phyloP scores from a whole-genome alignment of 305 asterid genomes.

The Fraxinus velutina region DNA sequence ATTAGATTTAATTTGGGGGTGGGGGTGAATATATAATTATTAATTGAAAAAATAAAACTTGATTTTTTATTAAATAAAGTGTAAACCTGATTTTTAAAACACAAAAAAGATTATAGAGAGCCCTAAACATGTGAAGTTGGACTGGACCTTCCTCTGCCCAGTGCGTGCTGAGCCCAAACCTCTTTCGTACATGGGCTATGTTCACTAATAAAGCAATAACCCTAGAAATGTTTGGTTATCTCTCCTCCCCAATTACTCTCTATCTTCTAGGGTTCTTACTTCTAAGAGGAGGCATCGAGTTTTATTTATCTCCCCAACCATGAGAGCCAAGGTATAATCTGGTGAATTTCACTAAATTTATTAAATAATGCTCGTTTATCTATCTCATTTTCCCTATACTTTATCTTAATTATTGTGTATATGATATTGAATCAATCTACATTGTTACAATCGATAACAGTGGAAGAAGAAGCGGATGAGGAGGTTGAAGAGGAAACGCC shows the following conservation, averaged over 20 bases:
- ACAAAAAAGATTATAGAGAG: not conserved
- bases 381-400: not conserved
- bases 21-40: no score
- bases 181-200: not conserved
- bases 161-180: not conserved
- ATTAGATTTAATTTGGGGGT: no score
- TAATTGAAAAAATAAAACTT: no score
- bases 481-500: slow-evolving; percentile 37
- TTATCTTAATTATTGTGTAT: not conserved
- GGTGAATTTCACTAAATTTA: not conserved
- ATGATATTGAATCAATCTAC: not conserved
- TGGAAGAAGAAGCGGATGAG: slow-evolving; percentile 46
- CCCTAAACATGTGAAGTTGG: not conserved
- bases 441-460: slow-evolving; percentile 11
- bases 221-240: not conserved
- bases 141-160: not conserved
- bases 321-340: slow-evolving; percentile 32
- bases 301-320: not conserved
- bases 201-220: not conserved
- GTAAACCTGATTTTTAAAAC: no score
- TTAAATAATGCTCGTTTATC: not conserved
- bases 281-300: not conserved
- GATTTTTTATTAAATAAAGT: no score
- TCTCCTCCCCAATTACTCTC: not conserved
- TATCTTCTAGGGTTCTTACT: not conserved